These are phyloP conservation scores for Knoxdaviesia capensis DNA, from an alignment of 2,329 filamentous ascomycete genomes.

Conservation along the genomic window DNA sequence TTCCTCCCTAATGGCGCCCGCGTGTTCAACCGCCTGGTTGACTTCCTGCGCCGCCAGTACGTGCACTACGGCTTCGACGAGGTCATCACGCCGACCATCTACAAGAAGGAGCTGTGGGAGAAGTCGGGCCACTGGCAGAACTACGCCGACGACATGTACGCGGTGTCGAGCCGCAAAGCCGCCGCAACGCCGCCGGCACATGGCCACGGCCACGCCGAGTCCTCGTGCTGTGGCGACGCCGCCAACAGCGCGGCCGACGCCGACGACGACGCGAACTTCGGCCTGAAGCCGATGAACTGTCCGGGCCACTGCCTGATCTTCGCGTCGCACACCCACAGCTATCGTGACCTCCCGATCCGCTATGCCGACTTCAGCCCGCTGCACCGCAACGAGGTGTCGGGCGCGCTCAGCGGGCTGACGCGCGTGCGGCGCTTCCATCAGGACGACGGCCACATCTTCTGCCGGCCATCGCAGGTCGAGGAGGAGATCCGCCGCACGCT, in stretches of 20 bases:
- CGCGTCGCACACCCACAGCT: slow-evolving; percentile 49
- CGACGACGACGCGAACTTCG: slow-evolving; percentile 52
- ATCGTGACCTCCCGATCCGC: slow-evolving; percentile 62
- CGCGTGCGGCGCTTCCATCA: slow-evolving; percentile 76
- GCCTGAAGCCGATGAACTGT: slow-evolving; percentile 86
- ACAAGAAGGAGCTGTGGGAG: slow-evolving; percentile 74
- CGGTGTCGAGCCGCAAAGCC: slow-evolving; percentile 36
- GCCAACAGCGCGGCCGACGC: slow-evolving; percentile 15
- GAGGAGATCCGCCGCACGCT: slow-evolving; percentile 55
- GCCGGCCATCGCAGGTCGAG: slow-evolving; percentile 54
- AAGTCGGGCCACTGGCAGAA: slow-evolving; percentile 76
- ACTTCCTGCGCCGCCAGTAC: slow-evolving; percentile 70
- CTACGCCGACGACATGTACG: slow-evolving; percentile 85
- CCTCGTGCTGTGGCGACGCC: slow-evolving; percentile 13
- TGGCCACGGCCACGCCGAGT: not conserved
- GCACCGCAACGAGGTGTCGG: slow-evolving; percentile 73
- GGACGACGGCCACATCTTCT: slow-evolving; percentile 84
- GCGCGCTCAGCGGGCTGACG: slow-evolving; percentile 62
- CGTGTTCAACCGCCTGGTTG: slow-evolving; percentile 66
- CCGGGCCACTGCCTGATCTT: slow-evolving; percentile 78
- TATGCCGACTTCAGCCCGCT: slow-evolving; percentile 76
- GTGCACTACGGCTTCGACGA: slow-evolving; percentile 71
- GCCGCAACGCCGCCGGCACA: not conserved
- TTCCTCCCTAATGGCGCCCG: slow-evolving; percentile 66
- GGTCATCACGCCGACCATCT: slow-evolving; percentile 77